Evolutionary conservation across 805 yeast genomes (phyloP).

Genomic region (Pichia kluyveri): DNA sequence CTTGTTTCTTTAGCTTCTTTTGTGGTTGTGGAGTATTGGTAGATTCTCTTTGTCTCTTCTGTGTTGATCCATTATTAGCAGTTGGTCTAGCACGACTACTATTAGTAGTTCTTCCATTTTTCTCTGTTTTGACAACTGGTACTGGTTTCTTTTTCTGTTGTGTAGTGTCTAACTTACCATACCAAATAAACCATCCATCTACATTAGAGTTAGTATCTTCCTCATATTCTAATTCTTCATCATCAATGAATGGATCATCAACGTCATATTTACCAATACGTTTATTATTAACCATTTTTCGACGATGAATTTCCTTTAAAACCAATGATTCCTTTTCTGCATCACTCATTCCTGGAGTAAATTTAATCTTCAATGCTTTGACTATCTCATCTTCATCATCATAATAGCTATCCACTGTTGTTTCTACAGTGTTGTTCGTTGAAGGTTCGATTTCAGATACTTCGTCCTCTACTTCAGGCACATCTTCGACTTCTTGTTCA

Average conservation of each 20-base stretch:
- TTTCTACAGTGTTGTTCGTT: no score
- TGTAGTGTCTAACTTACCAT: conserved; percentile 70
- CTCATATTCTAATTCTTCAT: conserved; percentile 84
- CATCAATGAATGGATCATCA: conserved; percentile 95
- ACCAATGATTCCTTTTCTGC: conserved; percentile 26
- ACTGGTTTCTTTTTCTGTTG: background rate
- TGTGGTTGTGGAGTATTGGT: background rate
- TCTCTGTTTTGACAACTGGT: background rate
- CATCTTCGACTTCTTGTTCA: conserved; percentile 8
- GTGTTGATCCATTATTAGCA: background rate
- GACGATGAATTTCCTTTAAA: conserved; percentile 24
- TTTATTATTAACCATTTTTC: conserved; percentile 46
- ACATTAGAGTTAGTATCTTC: conserved; percentile 87
- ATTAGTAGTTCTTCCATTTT: background rate
- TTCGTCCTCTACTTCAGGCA: conserved; percentile 12
- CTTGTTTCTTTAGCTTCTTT: background rate
- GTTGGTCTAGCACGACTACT: background rate
- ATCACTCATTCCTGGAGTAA: conserved; percentile 25
- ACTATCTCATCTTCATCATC: conserved; percentile 25
- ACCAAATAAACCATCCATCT: conserved; percentile 92
- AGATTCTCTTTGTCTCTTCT: background rate
- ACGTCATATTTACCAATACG: conserved; percentile 86
- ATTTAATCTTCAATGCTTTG: conserved; percentile 20
- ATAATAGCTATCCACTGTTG: conserved; percentile 17
- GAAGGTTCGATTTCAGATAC: background rate